A percentile compares a stretch with the other conserved stretches of the same genome.
Evolutionary conservation across 805 yeast genomes (phyloP).

Genomic region (Novakomyces olei): DNA sequence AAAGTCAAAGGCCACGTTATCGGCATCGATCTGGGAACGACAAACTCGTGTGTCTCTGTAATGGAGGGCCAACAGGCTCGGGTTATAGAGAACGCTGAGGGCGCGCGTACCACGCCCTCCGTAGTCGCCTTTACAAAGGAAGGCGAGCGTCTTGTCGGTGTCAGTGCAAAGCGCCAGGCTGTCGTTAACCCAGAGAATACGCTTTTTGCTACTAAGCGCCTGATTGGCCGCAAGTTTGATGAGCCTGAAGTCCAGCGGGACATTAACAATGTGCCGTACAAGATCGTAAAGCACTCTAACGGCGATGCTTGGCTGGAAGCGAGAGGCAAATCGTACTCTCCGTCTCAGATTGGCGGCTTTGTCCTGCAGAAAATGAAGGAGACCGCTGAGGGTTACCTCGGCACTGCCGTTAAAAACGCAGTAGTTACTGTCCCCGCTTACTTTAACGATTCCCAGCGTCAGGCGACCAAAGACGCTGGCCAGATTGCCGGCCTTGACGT

Average conservation of each 20-base stretch:
- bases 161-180: conserved; percentile 90
- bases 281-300: conserved; percentile 69
- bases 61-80: conserved; percentile 54
- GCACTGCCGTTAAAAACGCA: conserved; percentile 71
- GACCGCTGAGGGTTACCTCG: conserved; percentile 82
- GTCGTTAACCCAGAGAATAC: conserved; percentile 88
- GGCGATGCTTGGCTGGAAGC: conserved; percentile 96
- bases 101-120: conserved; percentile 72
- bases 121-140: conserved; percentile 85
- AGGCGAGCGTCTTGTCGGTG: conserved; percentile 81
- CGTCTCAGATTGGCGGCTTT: conserved; percentile 89
- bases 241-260: conserved; percentile 84
- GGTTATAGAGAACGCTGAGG: conserved; percentile 60
- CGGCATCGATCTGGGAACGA: conserved; percentile 74
- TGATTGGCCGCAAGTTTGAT: conserved; percentile 80
- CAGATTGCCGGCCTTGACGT: conserved; percentile 87
- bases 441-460: conserved; percentile 80
- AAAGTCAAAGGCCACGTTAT: conserved; percentile 42
- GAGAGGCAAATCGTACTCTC: conserved; percentile 70
- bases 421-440: conserved; percentile 82
- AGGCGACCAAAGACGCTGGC: conserved; percentile 92
- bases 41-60: conserved; percentile 74
- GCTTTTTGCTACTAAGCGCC: conserved; percentile 80
- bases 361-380: conserved; percentile 92
- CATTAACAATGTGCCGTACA: conserved; percentile 68